phyloP scores from a whole-genome alignment of 2,329 filamentous ascomycete genomes.

The Aureobasidium sp. region DNA sequence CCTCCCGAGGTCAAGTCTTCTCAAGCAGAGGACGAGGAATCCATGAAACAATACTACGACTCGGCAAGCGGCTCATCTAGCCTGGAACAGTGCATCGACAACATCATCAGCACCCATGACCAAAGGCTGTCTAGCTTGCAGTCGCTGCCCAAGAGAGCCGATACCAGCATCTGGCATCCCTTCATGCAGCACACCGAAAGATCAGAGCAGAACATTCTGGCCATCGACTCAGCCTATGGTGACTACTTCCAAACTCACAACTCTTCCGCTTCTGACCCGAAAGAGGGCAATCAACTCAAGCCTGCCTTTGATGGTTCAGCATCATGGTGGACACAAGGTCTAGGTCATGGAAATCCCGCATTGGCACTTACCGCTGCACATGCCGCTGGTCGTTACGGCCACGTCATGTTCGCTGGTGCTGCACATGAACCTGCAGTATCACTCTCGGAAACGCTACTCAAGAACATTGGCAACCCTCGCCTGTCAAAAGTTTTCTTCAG shows the following conservation, averaged over 20 bases:
- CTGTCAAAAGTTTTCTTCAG: slow-evolving; percentile 69
- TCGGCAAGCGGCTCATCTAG: slow-evolving; percentile 31
- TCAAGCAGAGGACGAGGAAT: slow-evolving; percentile 41
- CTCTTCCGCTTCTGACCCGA: slow-evolving; percentile 8
- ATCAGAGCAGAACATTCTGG: slow-evolving; percentile 53
- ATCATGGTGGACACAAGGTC: slow-evolving; percentile 86
- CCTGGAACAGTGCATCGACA: slow-evolving; percentile 40
- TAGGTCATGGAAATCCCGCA: slow-evolving; percentile 68
- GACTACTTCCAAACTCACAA: slow-evolving; percentile 63
- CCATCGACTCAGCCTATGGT: slow-evolving; percentile 72
- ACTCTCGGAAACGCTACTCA: slow-evolving; percentile 57
- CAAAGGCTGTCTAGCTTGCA: slow-evolving; percentile 51
- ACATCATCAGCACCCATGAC: slow-evolving; percentile 46
- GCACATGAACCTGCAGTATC: slow-evolving; percentile 70
- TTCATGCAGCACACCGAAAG: slow-evolving; percentile 72
- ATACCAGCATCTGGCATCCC: slow-evolving; percentile 69
- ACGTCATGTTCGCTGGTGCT: slow-evolving; percentile 78
- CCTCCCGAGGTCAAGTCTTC: slow-evolving; percentile 46
- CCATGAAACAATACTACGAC: slow-evolving; percentile 58
- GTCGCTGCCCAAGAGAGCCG: slow-evolving; percentile 53
- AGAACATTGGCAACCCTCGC: slow-evolving; percentile 53
- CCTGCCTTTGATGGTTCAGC: slow-evolving; percentile 76
- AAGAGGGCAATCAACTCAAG: slow-evolving; percentile 37
- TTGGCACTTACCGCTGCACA: slow-evolving; percentile 69
- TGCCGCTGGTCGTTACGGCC: slow-evolving; percentile 74